Evolutionary conservation across 2,329 filamentous ascomycete genomes (phyloP), one percentile per base, ranked within the genome.

Genomic region (Geosmithia putterillii): DNA sequence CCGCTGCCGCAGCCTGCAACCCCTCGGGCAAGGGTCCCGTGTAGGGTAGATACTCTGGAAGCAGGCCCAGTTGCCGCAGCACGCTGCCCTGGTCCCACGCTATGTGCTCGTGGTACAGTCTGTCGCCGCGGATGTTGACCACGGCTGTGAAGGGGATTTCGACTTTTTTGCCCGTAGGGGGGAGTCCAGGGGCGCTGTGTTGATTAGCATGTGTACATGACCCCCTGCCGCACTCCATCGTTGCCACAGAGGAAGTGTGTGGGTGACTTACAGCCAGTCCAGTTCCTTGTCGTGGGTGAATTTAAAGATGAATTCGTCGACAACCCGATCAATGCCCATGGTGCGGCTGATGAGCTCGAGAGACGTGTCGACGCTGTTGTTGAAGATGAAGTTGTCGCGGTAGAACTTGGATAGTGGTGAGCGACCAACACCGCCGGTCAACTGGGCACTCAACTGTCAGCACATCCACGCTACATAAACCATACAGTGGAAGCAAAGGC

Each of bases 321-420:
- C 71, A 0, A 89, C 71, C 0, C 83, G 71, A 52, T 89, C 83
- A 1, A 81, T 71, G 0, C 83, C 83, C 0, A 87, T 64, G 0
- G 82, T 87, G 1, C 84, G 73, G 47, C 79, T 84, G 25, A 87
- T 69, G 1, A 88, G 71, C 52, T 86, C 78, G 2, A 89, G 64
- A 4, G 66, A 64, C 0, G 80, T 79, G 49, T 87, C 83, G 0
- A 66, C 67, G 0, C 84, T 76, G 48, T 89, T 90, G 45, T 69
- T 76, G 55, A 81, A 84, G 51, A 89, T 80, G 61, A 90, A 89
- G 53, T 87, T 76, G 47, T 86, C 56, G 1, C 70, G 69, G 59
- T 89, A 89, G 53, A 89, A 90, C 5, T 66, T 61, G 1, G 79
- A 76, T 8, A 89, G 63, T 1, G 63, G 62, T 2, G 65, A 62